Conservation (phyloP, 2,329 filamentous ascomycete species). For the Raffaelea albimanens region DNA sequence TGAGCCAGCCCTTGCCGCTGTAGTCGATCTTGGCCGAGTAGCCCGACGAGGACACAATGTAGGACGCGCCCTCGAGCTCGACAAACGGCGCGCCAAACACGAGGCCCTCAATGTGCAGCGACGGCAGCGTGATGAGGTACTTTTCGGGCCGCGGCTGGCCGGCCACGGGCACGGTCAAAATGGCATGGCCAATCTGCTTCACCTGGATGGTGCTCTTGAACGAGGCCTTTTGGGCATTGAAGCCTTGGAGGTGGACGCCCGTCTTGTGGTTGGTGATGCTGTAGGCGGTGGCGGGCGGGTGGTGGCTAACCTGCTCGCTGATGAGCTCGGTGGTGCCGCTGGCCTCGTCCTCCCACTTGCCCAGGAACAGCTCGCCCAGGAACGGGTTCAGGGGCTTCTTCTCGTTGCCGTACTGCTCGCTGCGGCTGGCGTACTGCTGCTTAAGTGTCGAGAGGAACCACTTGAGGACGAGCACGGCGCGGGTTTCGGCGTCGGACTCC, state of each 20-base stretch:
- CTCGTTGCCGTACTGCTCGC: slow-evolving; percentile 76
- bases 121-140: slow-evolving; percentile 86
- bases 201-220: slow-evolving; percentile 91
- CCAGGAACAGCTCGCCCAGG: slow-evolving; percentile 86
- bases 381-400: slow-evolving; percentile 98
- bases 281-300: slow-evolving; percentile 92
- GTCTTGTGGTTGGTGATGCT: slow-evolving; percentile 80
- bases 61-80: slow-evolving; percentile 76
- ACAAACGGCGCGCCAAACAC: slow-evolving; percentile 82
- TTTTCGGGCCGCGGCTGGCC: slow-evolving; percentile 42
- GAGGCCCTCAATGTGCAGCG: slow-evolving; percentile 86
- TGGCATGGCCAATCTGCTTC: slow-evolving; percentile 86
- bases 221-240: slow-evolving; percentile 93
- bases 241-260: slow-evolving; percentile 71
- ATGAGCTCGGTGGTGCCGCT: slow-evolving; percentile 76
- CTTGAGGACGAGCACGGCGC: slow-evolving; percentile 79
- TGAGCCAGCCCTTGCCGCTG: slow-evolving; percentile 86
- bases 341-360: slow-evolving; percentile 74
- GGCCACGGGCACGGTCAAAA: slow-evolving; percentile 59
- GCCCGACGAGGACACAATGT: slow-evolving; percentile 78
- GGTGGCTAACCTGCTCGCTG: slow-evolving; percentile 91
- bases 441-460: slow-evolving; percentile 94
- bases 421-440: slow-evolving; percentile 67
- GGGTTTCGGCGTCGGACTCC: slow-evolving; percentile 71
- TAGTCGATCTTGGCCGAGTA: slow-evolving; percentile 89